Evolutionary conservation across 140 eudicot species (phyloP).

Genomic region (Bidens hawaiensis): DNA sequence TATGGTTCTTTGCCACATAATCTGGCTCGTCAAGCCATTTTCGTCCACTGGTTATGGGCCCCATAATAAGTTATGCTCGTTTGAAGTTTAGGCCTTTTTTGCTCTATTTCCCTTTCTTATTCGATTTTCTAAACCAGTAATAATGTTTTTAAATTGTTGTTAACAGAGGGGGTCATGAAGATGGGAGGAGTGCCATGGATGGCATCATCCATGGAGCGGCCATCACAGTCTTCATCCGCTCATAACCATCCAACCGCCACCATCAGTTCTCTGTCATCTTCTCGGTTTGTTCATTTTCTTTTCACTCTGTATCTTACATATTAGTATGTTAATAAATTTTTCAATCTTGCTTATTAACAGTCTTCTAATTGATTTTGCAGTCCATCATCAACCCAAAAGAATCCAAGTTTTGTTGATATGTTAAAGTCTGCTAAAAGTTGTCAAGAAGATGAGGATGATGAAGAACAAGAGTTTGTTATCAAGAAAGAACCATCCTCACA

Average conservation of each 20-base stretch:
- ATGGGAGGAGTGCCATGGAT: constrained; percentile 54
- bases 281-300: constrained; percentile 50
- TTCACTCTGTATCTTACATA: not conserved
- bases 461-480: constrained; percentile 54
- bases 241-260: constrained; percentile 37
- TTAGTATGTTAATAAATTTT: not conserved
- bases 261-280: constrained; percentile 54
- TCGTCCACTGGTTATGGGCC: no score
- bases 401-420: constrained; percentile 73
- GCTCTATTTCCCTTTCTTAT: no score
- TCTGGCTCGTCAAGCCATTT: no score
- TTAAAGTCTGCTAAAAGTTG: constrained; percentile 58
- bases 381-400: constrained; percentile 51
- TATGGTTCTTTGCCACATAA: no score
- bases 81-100: not conserved
- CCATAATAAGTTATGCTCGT: not conserved
- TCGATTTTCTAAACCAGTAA: not conserved
- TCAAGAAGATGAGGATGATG: constrained; percentile 68
- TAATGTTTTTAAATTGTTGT: not conserved
- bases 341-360: not conserved
- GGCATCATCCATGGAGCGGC: constrained; percentile 52
- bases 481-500: constrained; percentile 65
- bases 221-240: constrained; percentile 66
- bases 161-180: constrained; percentile 39
- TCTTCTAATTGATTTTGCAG: constrained; percentile 33